Base-by-base conservation (phyloP, 1,284 basidiomycete genomes). In the Microbotryum silenes-acaulis region DNA sequence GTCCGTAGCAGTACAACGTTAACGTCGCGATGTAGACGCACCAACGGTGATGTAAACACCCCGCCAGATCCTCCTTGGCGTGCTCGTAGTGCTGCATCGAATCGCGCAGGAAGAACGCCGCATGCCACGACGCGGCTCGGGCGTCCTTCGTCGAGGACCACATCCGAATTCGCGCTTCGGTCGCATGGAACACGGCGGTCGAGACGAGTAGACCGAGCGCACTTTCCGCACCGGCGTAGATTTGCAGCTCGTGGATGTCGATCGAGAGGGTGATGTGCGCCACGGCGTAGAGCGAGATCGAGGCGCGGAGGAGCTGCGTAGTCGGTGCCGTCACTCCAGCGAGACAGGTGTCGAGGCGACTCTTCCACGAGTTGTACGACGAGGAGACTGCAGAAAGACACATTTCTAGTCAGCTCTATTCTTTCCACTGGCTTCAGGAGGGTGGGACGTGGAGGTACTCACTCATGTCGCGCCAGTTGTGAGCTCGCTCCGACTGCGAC, bases 391-490 rank as follows among this genome's bases (percentile, higher is more conserved):
- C 12, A 25, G 12, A 4, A 42, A 50, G 51, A 9, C n/a, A 33
- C n/a, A n/a, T 7, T n/a, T 12, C 25, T 25, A 12, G n/a, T 55
- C 50, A 53, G 47, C n/a, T 29, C 44, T 6, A 3, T 23, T 1
- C 37, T 2, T 16, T 23, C 31, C 33, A 20, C 16, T 25, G 16
- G 54, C 55, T 46, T 54, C 25, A 2, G n/a, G 21, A 44, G 6
- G 27, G 10, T 16, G 5, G 37, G 37, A 12, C 14, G 4, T 37
- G 37, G 12, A 18, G 37, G 37, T 1, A 51, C 63, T 45, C 29
- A 71, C 68, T 63, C 63, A 68, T 71, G 31, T 68, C 66, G 27
- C 69, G 63, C 69, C 70, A 71, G 47, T 71, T 66, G 46, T 66
- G 64, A 16, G 65, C 63, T 3, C 70, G 62, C 48, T 71, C 71